phyloP scores from a whole-genome alignment of 176 grass and related monocot genomes.

The Cenchrus americanus region DNA sequence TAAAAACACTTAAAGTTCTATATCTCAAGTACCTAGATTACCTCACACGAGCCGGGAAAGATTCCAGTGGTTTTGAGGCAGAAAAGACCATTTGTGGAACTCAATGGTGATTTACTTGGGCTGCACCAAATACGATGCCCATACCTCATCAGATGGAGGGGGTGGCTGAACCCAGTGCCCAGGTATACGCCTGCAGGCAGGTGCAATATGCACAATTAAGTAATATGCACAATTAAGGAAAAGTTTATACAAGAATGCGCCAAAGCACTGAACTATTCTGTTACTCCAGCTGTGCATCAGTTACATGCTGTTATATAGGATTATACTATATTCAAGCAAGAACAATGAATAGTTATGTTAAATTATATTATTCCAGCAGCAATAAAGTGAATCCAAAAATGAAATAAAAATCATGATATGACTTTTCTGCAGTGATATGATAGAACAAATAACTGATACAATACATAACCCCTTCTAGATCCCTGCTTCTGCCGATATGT shows the following conservation, averaged over 20 bases:
- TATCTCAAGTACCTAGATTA: constrained; percentile 28
- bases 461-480: not conserved
- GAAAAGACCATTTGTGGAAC: constrained; percentile 27
- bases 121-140: constrained; percentile 84
- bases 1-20: not conserved
- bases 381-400: constrained; percentile 12
- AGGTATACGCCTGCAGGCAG: constrained; percentile 71
- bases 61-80: constrained; percentile 24
- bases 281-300: not conserved
- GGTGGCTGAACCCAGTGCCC: constrained; percentile 88
- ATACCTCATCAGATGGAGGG: constrained; percentile 76
- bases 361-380: not conserved
- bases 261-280: not conserved
- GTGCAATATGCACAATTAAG: constrained; percentile 26
- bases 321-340: not conserved
- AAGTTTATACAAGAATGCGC: not conserved
- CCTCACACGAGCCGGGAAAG: constrained; percentile 35
- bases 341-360: constrained; percentile 5
- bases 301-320: not conserved
- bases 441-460: not conserved
- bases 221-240: too few relatives aligned
- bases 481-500: not conserved
- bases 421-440: not conserved
- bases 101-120: constrained; percentile 49
- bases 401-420: constrained; percentile 32